Percentiles rank a stretch among this genome's conserved stretches.
phyloP scores from a whole-genome alignment of 306 rosid species.

The Dalbergia cultrata region DNA sequence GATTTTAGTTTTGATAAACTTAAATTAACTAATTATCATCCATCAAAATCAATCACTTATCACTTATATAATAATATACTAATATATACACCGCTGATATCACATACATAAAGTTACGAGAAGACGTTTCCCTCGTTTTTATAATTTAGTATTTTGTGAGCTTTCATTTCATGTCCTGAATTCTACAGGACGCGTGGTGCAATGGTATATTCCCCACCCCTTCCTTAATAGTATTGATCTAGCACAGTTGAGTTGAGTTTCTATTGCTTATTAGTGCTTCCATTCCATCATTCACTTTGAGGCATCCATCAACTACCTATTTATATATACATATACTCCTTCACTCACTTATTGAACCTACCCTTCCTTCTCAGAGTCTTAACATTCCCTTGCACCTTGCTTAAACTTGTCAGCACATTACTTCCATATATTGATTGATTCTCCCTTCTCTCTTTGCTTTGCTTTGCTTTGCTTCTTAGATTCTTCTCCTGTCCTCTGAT shows the following conservation, averaged over 20 bases:
- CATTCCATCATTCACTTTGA: conserved; percentile 6
- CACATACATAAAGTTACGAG: too few species aligned
- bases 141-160: not conserved
- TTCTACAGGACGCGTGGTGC: not conserved
- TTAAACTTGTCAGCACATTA: not conserved
- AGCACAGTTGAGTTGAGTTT: not conserved
- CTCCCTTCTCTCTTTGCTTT: not conserved
- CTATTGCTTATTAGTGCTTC: not conserved
- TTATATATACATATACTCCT: not conserved
- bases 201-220: not conserved
- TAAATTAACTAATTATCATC: too few species aligned
- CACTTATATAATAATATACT: too few species aligned
- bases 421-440: not conserved
- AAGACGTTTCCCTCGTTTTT: not conserved
- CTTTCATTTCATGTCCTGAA: not conserved
- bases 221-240: not conserved
- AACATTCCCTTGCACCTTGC: not conserved
- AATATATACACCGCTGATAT: too few species aligned
- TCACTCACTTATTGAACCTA: not conserved
- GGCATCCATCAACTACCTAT: not conserved
- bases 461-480: not conserved
- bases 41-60: too few species aligned
- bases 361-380: not conserved
- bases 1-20: too few species aligned
- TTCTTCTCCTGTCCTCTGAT: not conserved